Evolutionary conservation across 176 grass and related monocot genomes (phyloP).

Genomic region (Oryza coarctata): DNA sequence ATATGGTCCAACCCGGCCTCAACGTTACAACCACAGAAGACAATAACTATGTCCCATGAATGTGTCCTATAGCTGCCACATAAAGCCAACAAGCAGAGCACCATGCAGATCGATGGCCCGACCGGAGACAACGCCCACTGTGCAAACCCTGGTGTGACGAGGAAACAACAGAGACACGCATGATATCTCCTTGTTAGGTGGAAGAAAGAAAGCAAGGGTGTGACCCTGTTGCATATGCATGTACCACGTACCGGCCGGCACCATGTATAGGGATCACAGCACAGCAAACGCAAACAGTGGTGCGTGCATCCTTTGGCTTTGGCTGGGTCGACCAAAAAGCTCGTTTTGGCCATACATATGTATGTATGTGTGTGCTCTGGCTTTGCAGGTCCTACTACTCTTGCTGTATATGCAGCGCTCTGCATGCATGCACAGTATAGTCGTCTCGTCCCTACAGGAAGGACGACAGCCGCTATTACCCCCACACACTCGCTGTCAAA

Average conservation of each 20-base stretch:
- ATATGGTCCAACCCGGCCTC: not conserved
- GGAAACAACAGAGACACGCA: conserved; percentile 39
- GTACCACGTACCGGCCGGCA: no score
- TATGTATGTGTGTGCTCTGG: not conserved
- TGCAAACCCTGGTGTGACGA: conserved; percentile 30
- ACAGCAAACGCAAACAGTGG: not conserved
- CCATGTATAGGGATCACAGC: not conserved
- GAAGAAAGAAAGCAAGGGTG: conserved; percentile 20
- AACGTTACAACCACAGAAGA: not conserved
- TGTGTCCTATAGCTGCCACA: not conserved
- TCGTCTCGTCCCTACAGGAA: conserved; percentile 18
- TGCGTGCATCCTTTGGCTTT: not conserved
- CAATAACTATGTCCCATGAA: not conserved
- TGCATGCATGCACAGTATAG: not conserved
- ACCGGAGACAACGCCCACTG: not conserved
- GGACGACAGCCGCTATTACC: conserved; percentile 32
- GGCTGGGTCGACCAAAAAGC: conserved; percentile 25
- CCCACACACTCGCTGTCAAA: conserved; percentile 24
- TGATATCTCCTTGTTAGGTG: conserved; percentile 33
- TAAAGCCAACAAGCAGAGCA: not conserved
- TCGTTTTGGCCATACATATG: conserved; percentile 1
- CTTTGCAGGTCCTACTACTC: not conserved
- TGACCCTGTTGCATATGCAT: no score
- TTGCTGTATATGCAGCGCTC: not conserved
- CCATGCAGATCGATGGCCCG: not conserved